Evolutionary conservation across 129 eudicot genomes (phyloP), one percentile per base, ranked within the genome.

Genomic region (Flaveria robusta): DNA sequence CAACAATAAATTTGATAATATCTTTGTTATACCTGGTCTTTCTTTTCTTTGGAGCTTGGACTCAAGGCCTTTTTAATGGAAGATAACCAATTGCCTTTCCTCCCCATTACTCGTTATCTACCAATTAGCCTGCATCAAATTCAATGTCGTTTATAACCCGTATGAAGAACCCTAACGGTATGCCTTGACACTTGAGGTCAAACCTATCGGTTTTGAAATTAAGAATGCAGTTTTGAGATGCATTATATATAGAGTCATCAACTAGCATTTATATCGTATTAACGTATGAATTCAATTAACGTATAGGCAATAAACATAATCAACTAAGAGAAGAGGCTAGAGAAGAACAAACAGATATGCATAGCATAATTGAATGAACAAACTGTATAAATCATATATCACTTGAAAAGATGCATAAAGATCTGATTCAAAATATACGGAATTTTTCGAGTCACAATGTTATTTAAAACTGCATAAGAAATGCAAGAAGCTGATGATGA

Each of bases 1-100:
- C 4, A 31, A 15, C 0, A 29, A 60, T 60, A 15, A 31, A 23
- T 62, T 20, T 7, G 22, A 52, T 43, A 52, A 37, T 18, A 47
- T 26, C 14, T 46, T 72, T 78, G 47, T 18, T 74, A 37, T 77
- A 91, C 96, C 93, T 83, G 87, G 72, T 50, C 70, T 81, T 69
- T 85, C 86, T 93, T 88, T 71, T 60, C 92, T 80, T 88, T 93
- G 68, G 98, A 85, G 73, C 82, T 83, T 62, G 92, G 88, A 68
- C 89, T 80, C 29, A 93, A 84, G 79, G 90, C 99, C 73, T 94
- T 91, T 82, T 94, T 94, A 63, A 94, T 79, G 22, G 99, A 92
- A 56, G 89, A 86, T 78, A 93, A 83, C 97, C 97, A 90, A 55
- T 79, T 86, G 54, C 88, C 87, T 88, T 88, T 93, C 82, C 86